phyloP scores from a whole-genome alignment of 2,329 filamentous ascomycete species.

The Penicillium rolfsii region DNA sequence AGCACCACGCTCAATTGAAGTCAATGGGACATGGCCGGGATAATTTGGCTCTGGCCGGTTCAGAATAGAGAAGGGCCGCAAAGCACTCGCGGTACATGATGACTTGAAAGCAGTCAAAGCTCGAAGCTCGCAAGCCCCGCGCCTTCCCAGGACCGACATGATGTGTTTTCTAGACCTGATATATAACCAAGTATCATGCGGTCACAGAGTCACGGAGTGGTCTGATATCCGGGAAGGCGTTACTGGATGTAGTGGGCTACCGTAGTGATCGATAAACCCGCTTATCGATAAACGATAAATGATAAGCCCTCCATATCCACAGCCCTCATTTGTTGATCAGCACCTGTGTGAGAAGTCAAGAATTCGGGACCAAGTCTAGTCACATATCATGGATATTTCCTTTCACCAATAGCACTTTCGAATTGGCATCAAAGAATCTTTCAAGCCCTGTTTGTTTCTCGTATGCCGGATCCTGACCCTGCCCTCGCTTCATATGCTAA shows the following conservation, averaged over 20 bases:
- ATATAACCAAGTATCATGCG: not conserved
- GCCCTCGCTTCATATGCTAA: conserved; percentile 10
- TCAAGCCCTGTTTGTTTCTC: not conserved
- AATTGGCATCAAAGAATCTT: not conserved
- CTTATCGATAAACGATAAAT: conserved; percentile 29
- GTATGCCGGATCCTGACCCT: not conserved
- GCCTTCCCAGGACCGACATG: conserved; percentile 37
- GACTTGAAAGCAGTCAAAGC: conserved; percentile 14
- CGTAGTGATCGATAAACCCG: conserved; percentile 15
- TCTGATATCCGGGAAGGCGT: conserved; percentile 25
- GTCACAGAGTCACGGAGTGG: conserved; percentile 10
- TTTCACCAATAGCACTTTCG: not conserved
- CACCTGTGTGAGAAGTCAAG: not conserved
- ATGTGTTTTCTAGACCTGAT: conserved; percentile 14
- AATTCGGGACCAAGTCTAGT: not conserved
- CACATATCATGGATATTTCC: not conserved
- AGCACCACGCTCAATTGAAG: conserved; percentile 71
- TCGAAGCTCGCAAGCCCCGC: conserved; percentile 22
- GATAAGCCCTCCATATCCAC: conserved; percentile 6
- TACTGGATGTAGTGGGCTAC: conserved; percentile 4
- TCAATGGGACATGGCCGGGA: conserved; percentile 89
- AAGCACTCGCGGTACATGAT: conserved; percentile 11
- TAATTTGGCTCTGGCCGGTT: conserved; percentile 86
- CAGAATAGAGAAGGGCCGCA: conserved; percentile 73
- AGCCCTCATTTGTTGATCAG: conserved; percentile 3